Conservation (phyloP, 148 eudicot genomes). For the Silene latifolia region DNA sequence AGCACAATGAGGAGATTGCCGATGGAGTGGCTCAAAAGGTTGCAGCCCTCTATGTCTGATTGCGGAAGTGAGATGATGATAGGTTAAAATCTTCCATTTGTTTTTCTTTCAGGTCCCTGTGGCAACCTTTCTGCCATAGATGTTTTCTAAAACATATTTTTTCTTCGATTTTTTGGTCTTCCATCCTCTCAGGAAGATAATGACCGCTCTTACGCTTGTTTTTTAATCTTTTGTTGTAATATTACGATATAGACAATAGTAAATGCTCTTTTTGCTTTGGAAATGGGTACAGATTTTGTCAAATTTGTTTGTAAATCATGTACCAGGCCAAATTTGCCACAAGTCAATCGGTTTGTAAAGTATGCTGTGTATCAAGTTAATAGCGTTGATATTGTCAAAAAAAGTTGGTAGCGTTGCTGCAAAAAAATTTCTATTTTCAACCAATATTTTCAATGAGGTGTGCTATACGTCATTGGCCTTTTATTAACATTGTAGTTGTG, state of each 20-base stretch:
- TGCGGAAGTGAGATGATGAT: not conserved
- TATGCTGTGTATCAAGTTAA: not conserved
- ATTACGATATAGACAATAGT: not conserved
- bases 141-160: not conserved
- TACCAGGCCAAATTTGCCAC: not conserved
- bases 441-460: too few relatives aligned
- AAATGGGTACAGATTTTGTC: constrained; percentile 1
- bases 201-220: not conserved
- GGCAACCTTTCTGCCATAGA: constrained; percentile 5
- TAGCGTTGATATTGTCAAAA: too few relatives aligned
- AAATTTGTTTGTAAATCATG: not conserved
- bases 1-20: constrained; percentile 22
- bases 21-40: constrained; percentile 17
- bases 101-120: not conserved
- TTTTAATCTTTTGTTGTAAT: constrained; percentile 11
- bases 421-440: too few relatives aligned
- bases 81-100: not conserved
- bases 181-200: constrained; percentile 11
- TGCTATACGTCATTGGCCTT: too few relatives aligned
- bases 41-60: constrained; percentile 18
- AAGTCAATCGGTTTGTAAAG: not conserved
- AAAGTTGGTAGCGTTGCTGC: too few relatives aligned
- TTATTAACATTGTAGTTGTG: too few relatives aligned
- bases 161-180: not conserved
- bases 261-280: constrained; percentile 17